These are phyloP conservation scores for Tulasnella sp. DNA, from an alignment of 768 basidiomycete genomes.

Conservation along the genomic window DNA sequence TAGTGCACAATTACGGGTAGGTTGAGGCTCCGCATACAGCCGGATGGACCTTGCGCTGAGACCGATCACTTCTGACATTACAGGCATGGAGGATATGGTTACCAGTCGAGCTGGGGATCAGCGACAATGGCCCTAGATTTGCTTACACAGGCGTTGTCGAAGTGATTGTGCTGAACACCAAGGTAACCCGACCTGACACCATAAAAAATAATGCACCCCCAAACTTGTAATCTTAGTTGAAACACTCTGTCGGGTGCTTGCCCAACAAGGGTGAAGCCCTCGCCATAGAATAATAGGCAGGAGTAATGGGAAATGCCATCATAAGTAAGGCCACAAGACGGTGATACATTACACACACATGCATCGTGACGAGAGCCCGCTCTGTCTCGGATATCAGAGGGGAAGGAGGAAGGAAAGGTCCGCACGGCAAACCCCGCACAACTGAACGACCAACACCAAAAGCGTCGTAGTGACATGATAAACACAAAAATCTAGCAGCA, in stretches of 20 bases:
- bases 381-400: background rate
- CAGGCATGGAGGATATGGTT: conserved; percentile 63
- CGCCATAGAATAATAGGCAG: background rate
- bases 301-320: background rate
- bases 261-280: background rate
- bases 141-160: conserved; percentile 3
- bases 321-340: background rate
- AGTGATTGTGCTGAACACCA: background rate
- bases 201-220: background rate
- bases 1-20: conserved; percentile 66
- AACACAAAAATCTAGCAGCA: conserved; percentile 5
- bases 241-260: background rate
- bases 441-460: background rate
- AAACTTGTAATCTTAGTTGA: background rate
- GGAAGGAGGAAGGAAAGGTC: background rate
- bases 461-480: too few species aligned
- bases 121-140: conserved; percentile 45
- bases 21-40: conserved; percentile 32
- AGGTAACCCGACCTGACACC: background rate
- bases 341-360: background rate
- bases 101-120: conserved; percentile 62
- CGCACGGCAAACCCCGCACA: background rate
- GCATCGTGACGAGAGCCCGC: background rate
- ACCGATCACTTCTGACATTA: background rate
- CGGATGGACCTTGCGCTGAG: background rate